Evolutionary conservation across 2,329 filamentous ascomycete genomes (phyloP), one percentile per base, ranked within the genome.

Genomic region (Paecilomyces niveus): DNA sequence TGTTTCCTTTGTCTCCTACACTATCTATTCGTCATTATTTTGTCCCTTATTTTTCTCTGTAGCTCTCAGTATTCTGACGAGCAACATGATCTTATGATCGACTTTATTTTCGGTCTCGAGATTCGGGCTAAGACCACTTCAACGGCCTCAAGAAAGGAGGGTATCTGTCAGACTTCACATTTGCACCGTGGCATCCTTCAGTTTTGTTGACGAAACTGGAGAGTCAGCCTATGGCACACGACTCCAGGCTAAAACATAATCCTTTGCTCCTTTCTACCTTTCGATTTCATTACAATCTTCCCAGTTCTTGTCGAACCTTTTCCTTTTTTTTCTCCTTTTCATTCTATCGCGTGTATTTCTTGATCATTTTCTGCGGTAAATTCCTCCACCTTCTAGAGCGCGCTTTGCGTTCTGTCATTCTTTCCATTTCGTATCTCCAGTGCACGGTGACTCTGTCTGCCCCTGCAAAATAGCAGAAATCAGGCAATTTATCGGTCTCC

Each of bases 1-100:
- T 63, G 57, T 65, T 64, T 64, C 59, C 54, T 59, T 66, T 58
- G 60, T 59, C 64, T 59, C 58, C 58, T 59, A 59, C 56, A 63
- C 61, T 57, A 58, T 58, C 57, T 60, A 61, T 58, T 53, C 57
- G 54, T 59, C 49, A 29, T 50, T 55, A 21, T 49, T 31, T 54
- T 54, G 45, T 57, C 55, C 32, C 56, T 55, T 45, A 54, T 55
- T 54, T 50, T 32, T 49, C 21, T 21, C 45, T 26, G 26, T 54
- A 35, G 11, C 13, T 57, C 58, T 53, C 53, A 50, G 15, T 31
- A 6, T 58, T 54, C 58, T 61, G 49, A 61, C 61, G 61, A 63
- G 56, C 56, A 64, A 55, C 57, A 62, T 63, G 61, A 59, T 60
- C 53, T 59, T 58, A 62, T 62, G 54, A 59, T 63, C 54, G 56